Evolutionary conservation across 805 yeast genomes (phyloP).

Genomic region (Kregervanrija pseudodelftensis): DNA sequence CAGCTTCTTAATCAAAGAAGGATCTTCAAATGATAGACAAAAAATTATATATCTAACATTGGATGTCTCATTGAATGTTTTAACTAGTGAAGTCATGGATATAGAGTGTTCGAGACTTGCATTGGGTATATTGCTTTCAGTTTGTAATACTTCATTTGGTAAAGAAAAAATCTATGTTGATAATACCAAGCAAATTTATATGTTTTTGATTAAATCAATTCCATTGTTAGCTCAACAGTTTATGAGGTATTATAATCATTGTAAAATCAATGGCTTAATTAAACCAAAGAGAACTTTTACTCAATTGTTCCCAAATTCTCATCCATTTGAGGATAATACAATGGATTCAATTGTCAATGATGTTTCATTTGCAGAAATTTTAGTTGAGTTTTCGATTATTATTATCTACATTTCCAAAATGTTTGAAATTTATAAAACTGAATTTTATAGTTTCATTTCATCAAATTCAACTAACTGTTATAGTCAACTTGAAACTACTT

Average conservation of each 20-base stretch:
- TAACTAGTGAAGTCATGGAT: slow-evolving; percentile 40
- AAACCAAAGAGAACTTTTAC: slow-evolving; percentile 60
- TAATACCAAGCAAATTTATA: slow-evolving; percentile 30
- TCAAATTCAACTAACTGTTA: not conserved
- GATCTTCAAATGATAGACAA: slow-evolving; percentile 19
- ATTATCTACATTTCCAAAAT: slow-evolving; percentile 45
- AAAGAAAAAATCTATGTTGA: slow-evolving; percentile 15
- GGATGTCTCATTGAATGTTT: slow-evolving; percentile 52
- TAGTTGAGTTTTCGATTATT: slow-evolving; percentile 63
- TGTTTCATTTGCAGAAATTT: slow-evolving; percentile 60
- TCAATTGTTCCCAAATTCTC: slow-evolving; percentile 56
- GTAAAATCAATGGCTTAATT: slow-evolving; percentile 35
- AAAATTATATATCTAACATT: slow-evolving; percentile 33
- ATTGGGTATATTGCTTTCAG: slow-evolving; percentile 46
- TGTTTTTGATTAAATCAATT: slow-evolving; percentile 44
- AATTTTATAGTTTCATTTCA: slow-evolving; percentile 1
- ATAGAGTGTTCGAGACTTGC: slow-evolving; percentile 60
- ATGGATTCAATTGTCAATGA: slow-evolving; percentile 71
- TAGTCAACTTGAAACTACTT: slow-evolving; percentile 3
- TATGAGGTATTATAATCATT: slow-evolving; percentile 43
- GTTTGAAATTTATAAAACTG: slow-evolving; percentile 3
- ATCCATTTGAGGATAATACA: slow-evolving; percentile 58
- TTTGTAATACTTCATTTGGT: slow-evolving; percentile 29
- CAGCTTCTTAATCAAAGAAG: slow-evolving; percentile 28
- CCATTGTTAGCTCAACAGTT: slow-evolving; percentile 49